Evolutionary conservation across 2,329 filamentous ascomycete species (phyloP), one percentile per base, ranked within the genome.

Genomic region (Neonectria magnoliae): DNA sequence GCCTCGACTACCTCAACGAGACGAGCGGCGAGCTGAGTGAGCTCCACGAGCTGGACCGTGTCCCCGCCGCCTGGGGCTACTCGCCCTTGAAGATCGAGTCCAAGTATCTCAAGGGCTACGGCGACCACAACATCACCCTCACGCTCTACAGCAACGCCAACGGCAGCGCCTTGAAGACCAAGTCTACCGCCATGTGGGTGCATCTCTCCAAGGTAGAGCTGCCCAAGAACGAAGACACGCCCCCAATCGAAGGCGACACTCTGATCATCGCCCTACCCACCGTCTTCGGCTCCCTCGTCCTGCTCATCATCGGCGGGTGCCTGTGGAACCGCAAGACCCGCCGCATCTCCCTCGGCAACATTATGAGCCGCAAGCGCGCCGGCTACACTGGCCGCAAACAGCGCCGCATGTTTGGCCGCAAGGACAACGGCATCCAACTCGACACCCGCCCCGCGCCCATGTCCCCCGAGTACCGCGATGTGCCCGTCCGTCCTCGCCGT

Each of bases 301-400:
- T 87, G 53, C 78, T 85, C 67, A 64, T 87, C 70, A 47, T 89
- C 78, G 81, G 90, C 77, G 74, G 88, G 77, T 81, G 84, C 79
- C 58, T 90, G 81, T 87, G 82, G 81, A 86, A 88, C 76, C 79
- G 81, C 59, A 81, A 83, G 71, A 76, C 80, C n/a, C 82, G 86
- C 60, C 75, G 75, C 64, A 85, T 88, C 64, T 77, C 78, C 5
- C 72, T 88, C 51, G 85, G 83, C 57, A 85, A 83, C 71, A 77
- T 88, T 76, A 84, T 87, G 81, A 78, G 82, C 69, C 81, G 84
- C 55, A 68, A 69, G 45, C 76, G 80, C 33, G 72, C 80, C 66
- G 82, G 84, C 44, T 85, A 85, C 75, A 76, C 73, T 11, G 81
- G 83, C 62, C 76, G 81, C 61, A 74, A 77, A 56, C 75, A 73